Evolutionary conservation across 345 rosid genomes (phyloP), one percentile per base, ranked within the genome.

Genomic region (Brassica carinata): DNA sequence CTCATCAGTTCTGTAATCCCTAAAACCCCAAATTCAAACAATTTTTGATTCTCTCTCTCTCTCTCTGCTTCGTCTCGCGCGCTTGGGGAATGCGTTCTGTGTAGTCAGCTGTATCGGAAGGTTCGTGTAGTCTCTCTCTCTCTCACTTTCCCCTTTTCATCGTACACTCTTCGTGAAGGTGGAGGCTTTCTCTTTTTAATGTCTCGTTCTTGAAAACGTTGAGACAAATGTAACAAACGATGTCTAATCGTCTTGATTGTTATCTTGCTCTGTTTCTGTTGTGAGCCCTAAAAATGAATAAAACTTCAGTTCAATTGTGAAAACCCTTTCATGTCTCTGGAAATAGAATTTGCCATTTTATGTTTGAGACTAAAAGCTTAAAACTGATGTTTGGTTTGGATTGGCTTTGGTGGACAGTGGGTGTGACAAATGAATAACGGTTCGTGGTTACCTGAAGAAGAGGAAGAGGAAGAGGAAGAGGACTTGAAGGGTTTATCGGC

Each of bases 361-460:
- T 77, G 69, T 66, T 34, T 31, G 34, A 31, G 34, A 31, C 34
- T 3, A 31, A 31, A 31, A 31, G 34, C 34, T 31, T 38, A 7
- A 38, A 38, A 9, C 11, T 38, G 10, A 38, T 38, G 11, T 8
- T 38, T 8, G 10, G 10, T 2, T 48, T 48, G 4, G 17, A 7
- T 8, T 13, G 34, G 33, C 3, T 30, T 31, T 31, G 34, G 40
- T n/a, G 18, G 18, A 15, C 58, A 53, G 57, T 51, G 18, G 55
- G 17, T 51, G 17, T 53, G 58, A n/a, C 18, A 51, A 53, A 53
- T 53, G 58, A 53, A 63, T 75, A 82, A 81, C 72, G 58, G 38
- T 74, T 83, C 92, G 71, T 88, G 91, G 93, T 79, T 85, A 34
- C 79, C 83, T 62, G 94, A 90, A 57, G 86, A 84, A 53, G 84